Conservation (phyloP, 163 green algal species). For the Scenedesmus sp. region DNA sequence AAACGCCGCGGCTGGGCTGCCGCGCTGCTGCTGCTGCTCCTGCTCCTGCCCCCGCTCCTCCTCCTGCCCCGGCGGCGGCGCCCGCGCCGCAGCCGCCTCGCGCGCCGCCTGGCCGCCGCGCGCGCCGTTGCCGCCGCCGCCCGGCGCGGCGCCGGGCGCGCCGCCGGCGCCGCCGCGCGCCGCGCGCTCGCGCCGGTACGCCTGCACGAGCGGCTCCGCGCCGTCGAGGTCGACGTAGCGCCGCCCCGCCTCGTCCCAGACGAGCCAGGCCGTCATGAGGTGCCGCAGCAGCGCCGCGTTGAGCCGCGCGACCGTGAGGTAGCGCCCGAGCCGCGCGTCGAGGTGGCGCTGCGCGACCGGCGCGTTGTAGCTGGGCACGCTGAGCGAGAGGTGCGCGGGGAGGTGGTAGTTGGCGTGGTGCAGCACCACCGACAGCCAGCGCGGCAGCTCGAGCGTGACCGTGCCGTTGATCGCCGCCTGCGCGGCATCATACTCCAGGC, state of each 20-base stretch:
- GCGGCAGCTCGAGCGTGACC: slow-evolving; percentile 58
- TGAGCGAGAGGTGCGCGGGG: slow-evolving; percentile 43
- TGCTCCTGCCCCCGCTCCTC: background rate
- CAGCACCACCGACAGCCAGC: slow-evolving; percentile 58
- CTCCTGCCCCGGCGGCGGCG: background rate
- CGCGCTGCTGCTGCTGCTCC: background rate
- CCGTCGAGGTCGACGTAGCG: slow-evolving; percentile 56
- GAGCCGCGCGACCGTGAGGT: slow-evolving; percentile 52
- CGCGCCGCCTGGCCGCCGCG: too few relatives aligned
- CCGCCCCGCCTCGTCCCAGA: slow-evolving; percentile 57
- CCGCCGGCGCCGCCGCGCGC: background rate
- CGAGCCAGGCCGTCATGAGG: slow-evolving; percentile 61
- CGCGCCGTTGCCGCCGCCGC: too few relatives aligned
- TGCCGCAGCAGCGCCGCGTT: slow-evolving; percentile 56
- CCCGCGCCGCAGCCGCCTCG: background rate
- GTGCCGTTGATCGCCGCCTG: slow-evolving; percentile 53
- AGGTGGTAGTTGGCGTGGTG: slow-evolving; percentile 67
- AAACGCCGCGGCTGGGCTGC: background rate
- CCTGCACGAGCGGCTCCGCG: slow-evolving; percentile 25
- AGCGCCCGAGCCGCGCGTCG: slow-evolving; percentile 50
- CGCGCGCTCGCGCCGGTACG: slow-evolving; percentile 12
- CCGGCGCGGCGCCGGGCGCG: background rate
- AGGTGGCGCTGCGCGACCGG: slow-evolving; percentile 35
- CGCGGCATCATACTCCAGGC: slow-evolving; percentile 47
- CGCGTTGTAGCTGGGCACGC: slow-evolving; percentile 51